These are phyloP conservation scores for Arctostaphylos glauca DNA, from an alignment of 148 eudicot genomes.

Conservation along the genomic window DNA sequence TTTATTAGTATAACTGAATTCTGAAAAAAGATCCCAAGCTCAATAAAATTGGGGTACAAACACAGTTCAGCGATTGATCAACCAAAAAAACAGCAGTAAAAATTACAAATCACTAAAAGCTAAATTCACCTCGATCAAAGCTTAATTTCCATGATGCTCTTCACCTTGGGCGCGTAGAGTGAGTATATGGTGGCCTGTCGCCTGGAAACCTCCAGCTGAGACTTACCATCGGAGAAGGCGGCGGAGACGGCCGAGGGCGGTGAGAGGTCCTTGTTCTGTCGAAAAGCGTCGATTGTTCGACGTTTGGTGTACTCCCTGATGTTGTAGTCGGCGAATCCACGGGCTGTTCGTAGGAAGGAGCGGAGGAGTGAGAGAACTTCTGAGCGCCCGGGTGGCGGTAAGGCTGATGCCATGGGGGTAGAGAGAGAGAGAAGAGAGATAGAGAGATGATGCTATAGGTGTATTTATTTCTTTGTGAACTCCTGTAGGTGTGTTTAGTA, in stretches of 20 bases:
- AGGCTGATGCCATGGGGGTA: constrained; percentile 28
- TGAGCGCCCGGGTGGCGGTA: constrained; percentile 33
- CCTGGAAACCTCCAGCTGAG: constrained; percentile 54
- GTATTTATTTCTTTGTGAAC: too few species aligned
- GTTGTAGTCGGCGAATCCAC: constrained; percentile 66
- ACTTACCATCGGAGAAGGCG: constrained; percentile 53
- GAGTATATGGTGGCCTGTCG: constrained; percentile 63
- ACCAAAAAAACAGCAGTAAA: not conserved
- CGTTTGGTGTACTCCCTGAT: constrained; percentile 65
- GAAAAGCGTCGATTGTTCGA: constrained; percentile 58
- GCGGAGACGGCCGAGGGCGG: constrained; percentile 40
- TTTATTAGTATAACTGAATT: not conserved
- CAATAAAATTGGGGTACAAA: not conserved
- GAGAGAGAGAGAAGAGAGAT: not conserved
- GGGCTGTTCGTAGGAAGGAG: constrained; percentile 54
- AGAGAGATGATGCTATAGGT: not conserved
- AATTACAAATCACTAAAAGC: not conserved
- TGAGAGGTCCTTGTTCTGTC: constrained; percentile 46
- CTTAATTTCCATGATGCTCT: constrained; percentile 54
- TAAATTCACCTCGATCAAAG: too few species aligned
- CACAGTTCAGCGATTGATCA: not conserved
- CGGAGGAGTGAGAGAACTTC: constrained; percentile 55
- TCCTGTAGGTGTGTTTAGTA: too few species aligned
- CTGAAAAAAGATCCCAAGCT: not conserved
- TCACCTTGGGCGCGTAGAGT: constrained; percentile 50